Percentiles rank a stretch among this genome's conserved stretches.
Evolutionary conservation across 345 rosid species (phyloP).

Genomic region (Syzygium aromaticum): DNA sequence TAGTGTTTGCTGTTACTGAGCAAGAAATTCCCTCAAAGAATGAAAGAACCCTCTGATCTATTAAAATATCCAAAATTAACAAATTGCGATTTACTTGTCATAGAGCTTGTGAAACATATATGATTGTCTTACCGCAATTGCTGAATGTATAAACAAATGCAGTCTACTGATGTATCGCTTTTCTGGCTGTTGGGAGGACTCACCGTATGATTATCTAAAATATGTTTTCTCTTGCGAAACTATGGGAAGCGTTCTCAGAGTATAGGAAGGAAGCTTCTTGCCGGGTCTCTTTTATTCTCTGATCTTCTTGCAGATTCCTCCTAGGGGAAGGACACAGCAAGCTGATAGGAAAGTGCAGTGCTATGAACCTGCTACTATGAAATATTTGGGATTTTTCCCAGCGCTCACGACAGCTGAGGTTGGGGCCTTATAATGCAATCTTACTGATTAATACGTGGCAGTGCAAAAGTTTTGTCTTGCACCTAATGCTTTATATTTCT

Average conservation of each 20-base stretch:
- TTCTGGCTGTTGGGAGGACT: neutral
- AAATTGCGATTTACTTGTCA: neutral
- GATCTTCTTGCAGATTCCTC: slow-evolving; percentile 58
- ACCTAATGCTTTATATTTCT: neutral
- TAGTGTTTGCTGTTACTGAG: neutral
- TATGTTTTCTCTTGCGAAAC: neutral
- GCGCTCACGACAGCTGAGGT: slow-evolving; percentile 74
- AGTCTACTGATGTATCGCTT: neutral
- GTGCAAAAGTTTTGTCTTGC: neutral
- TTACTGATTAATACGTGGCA: neutral
- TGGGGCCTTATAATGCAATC: slow-evolving; percentile 3
- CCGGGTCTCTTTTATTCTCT: neutral
- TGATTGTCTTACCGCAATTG: neutral
- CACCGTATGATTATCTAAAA: neutral
- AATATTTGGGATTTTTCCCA: slow-evolving; percentile 78
- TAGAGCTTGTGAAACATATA: neutral
- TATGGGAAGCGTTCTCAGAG: neutral
- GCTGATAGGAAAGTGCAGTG: slow-evolving; percentile 84
- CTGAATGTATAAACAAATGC: neutral
- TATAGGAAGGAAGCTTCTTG: neutral
- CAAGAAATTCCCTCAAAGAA: neutral
- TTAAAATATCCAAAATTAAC: neutral
- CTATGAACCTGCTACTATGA: slow-evolving; percentile 99
- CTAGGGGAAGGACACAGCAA: slow-evolving; percentile 82
- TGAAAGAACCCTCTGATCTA: neutral